Evolutionary conservation across 495 filamentous ascomycete species (phyloP).

Genomic region (Hypomontagnella monticulosa): DNA sequence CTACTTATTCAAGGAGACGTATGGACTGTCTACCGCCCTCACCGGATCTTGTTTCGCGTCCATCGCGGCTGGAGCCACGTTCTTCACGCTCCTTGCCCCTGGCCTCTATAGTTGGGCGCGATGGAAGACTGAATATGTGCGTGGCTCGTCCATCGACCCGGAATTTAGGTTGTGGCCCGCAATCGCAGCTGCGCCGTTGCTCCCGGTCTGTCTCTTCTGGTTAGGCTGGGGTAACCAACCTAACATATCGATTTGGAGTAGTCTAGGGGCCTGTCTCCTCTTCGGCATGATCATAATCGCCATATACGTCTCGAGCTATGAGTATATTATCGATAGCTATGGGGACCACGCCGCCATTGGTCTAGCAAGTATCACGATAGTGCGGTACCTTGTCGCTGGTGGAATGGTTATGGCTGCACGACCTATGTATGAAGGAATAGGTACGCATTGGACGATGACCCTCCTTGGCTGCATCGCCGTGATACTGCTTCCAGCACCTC

Average conservation of each 20-base stretch:
- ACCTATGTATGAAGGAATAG: slow-evolving; percentile 50
- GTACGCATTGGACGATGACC: slow-evolving; percentile 52
- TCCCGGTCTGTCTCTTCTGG: slow-evolving; percentile 71
- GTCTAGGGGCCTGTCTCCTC: slow-evolving; percentile 42
- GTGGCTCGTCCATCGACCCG: slow-evolving; percentile 49
- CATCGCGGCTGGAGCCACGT: slow-evolving; percentile 64
- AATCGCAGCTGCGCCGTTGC: slow-evolving; percentile 63
- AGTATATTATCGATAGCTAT: slow-evolving; percentile 68
- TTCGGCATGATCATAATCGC: slow-evolving; percentile 46
- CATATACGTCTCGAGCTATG: slow-evolving; percentile 61
- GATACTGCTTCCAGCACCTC: slow-evolving; percentile 23
- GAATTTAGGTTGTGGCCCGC: slow-evolving; percentile 68
- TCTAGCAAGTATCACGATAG: slow-evolving; percentile 60
- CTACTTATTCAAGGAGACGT: slow-evolving; percentile 68
- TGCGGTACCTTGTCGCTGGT: slow-evolving; percentile 62
- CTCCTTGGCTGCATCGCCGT: slow-evolving; percentile 42
- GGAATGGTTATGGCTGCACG: slow-evolving; percentile 55
- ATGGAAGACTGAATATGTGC: slow-evolving; percentile 53
- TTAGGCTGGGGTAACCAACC: slow-evolving; percentile 66
- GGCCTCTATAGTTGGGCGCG: slow-evolving; percentile 65
- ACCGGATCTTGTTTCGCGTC: slow-evolving; percentile 68
- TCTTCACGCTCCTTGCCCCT: slow-evolving; percentile 59
- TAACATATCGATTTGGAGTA: slow-evolving; percentile 55
- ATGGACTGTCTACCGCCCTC: slow-evolving; percentile 62
- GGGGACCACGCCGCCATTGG: slow-evolving; percentile 55